Evolutionary conservation across 148 eudicot species (phyloP), one percentile per base, ranked within the genome.

Genomic region (Amaranthus cruentus): DNA sequence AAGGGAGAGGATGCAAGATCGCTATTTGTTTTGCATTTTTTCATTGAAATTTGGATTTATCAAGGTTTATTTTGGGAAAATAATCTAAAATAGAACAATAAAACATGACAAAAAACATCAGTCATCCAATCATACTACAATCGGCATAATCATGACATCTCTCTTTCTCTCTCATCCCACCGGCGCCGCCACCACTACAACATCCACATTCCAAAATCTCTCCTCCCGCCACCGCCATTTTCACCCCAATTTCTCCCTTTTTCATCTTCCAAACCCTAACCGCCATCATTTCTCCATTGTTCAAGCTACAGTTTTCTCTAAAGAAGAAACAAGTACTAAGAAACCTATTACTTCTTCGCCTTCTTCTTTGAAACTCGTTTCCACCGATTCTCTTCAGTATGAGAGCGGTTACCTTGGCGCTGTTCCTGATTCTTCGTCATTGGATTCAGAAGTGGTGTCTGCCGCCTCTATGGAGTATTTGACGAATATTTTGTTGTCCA

Each of bases 401-500:
- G 86, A 81, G 58, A 81, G 87, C 56, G 98, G 98, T 0, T 71
- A 59, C 46, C 76, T 85, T 2, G 90, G 88, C 55, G 88, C 82
- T 5, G 82, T 77, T 5, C 95, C 95, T 6, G 78, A 79, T 9
- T 49, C 58, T 10, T 48, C 66, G 11, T 47, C 52, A 12, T 47
- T 46, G 55, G 28, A 9, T 49, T 47, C 44, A 28, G 38, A 28
- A 28, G 38, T 28, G 52, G 6, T 46, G 62, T 15, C 7, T 63
- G 11, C 21, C 62, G 72, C 68, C 21, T 87, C 93, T 0, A 91
- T 89, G 93, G 90, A 86, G 72, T 85, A 86, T 57, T 71, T 91
- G 82, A 88, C 89, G 43, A 84, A 81, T 51, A 92, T 89, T 7
- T 66, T 88, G 72, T 63, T 82, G 66, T 85, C 95, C 0, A 91